Conservation (phyloP, 305 asterid species). For the Galium porrigens region DNA sequence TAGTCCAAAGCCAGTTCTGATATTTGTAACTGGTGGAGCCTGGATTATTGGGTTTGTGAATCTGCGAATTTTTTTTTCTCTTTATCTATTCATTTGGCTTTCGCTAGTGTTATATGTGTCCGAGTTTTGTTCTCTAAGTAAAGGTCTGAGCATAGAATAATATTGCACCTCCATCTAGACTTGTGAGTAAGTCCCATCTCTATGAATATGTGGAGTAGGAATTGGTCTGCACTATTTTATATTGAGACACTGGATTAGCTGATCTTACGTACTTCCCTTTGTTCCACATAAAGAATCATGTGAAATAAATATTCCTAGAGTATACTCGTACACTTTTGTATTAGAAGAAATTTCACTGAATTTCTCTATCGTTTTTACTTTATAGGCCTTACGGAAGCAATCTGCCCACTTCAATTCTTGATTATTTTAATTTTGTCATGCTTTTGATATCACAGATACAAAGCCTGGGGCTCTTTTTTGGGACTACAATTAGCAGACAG, state of each 20-base stretch:
- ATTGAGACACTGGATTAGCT: neutral
- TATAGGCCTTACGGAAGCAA: neutral
- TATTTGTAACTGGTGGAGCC: conserved; percentile 94
- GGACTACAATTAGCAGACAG: conserved; percentile 80
- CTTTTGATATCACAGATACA: conserved; percentile 40
- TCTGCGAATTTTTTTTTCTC: neutral
- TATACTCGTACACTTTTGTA: neutral
- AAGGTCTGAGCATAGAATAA: neutral
- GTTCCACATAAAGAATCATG: neutral
- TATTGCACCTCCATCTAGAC: neutral
- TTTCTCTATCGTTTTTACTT: neutral
- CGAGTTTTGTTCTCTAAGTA: neutral
- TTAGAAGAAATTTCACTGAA: neutral
- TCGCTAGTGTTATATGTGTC: neutral
- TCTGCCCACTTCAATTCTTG: conserved; percentile 7
- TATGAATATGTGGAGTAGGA: neutral
- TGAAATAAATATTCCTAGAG: neutral
- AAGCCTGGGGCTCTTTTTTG: conserved; percentile 94
- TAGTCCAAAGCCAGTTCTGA: conserved; percentile 68
- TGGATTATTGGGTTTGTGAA: conserved; percentile 81
- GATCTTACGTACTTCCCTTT: neutral
- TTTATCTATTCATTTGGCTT: neutral
- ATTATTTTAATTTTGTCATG: neutral
- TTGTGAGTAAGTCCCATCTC: neutral
- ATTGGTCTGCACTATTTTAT: neutral